These are phyloP conservation scores for Lodderomyces parapsilosis DNA, from an alignment of 1,139 yeast genomes.

Conservation along the genomic window DNA sequence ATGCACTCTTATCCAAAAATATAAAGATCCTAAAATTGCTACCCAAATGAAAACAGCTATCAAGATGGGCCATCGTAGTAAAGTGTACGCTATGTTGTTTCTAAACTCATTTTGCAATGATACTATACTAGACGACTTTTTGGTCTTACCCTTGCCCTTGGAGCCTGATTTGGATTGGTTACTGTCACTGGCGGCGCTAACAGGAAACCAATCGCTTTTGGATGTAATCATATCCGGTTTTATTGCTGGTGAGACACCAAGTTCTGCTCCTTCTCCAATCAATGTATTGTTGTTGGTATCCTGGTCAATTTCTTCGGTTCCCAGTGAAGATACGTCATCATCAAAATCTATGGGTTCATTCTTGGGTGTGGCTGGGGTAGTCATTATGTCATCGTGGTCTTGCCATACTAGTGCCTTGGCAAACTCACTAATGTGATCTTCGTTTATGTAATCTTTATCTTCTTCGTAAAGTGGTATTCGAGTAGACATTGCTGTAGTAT, in stretches of 20 bases:
- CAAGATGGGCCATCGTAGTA: conserved; percentile 68
- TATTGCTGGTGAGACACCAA: conserved; percentile 7
- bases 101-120: conserved; percentile 43
- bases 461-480: conserved; percentile 25
- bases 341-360: conserved; percentile 5
- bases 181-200: conserved; percentile 24
- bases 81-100: conserved; percentile 47
- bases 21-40: conserved; percentile 44
- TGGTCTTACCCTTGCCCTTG: conserved; percentile 2
- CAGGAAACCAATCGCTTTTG: conserved; percentile 69
- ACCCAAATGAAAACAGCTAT: conserved; percentile 56
- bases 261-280: conserved; percentile 8
- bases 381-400: conserved; percentile 22
- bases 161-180: conserved; percentile 3
- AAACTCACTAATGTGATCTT: conserved; percentile 39
- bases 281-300: conserved; percentile 1
- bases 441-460: conserved; percentile 33
- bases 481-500: conserved; percentile 1
- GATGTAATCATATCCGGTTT: conserved; percentile 48
- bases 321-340: conserved; percentile 8
- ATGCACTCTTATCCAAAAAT: conserved; percentile 55
- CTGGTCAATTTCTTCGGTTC: conserved; percentile 5
- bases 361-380: conserved; percentile 12
- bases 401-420: conserved; percentile 45
- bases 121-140: conserved; percentile 10